These are phyloP conservation scores for Aegle marmelos DNA, from an alignment of 345 rosid genomes.

Conservation along the genomic window DNA sequence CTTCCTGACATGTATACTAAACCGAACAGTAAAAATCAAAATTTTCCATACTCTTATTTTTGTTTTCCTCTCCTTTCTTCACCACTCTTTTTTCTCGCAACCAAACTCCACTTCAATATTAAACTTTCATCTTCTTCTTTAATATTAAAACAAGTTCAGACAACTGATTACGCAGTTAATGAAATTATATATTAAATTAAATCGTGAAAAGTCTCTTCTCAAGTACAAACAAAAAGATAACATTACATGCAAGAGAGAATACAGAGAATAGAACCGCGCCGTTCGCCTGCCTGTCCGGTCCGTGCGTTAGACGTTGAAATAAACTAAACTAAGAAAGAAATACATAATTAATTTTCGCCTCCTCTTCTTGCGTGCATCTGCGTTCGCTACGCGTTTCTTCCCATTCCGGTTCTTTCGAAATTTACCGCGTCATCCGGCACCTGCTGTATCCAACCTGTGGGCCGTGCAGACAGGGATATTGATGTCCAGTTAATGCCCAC, in stretches of 20 bases:
- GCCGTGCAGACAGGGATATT: not conserved
- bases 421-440: too few relatives aligned
- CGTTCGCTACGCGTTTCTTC: not conserved
- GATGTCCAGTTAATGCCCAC: too few relatives aligned
- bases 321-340: not conserved
- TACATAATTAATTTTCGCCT: not conserved
- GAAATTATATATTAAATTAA: not conserved
- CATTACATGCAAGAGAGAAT: not conserved
- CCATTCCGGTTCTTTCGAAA: too few relatives aligned
- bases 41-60: too few relatives aligned
- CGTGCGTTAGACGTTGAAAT: constrained; percentile 3
- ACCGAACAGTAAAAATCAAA: too few relatives aligned
- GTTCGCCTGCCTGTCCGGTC: constrained; percentile 18
- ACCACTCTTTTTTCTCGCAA: too few relatives aligned
- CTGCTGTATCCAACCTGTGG: not conserved
- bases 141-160: not conserved
- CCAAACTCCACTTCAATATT: too few relatives aligned
- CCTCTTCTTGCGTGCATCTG: not conserved
- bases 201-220: not conserved
- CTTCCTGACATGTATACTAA: too few relatives aligned
- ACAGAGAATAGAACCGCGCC: constrained; percentile 12
- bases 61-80: too few relatives aligned
- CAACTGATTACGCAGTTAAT: not conserved
- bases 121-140: not conserved
- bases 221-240: too few relatives aligned